Conservation (phyloP, 495 filamentous ascomycete genomes). For the Trichoderma virens region DNA sequence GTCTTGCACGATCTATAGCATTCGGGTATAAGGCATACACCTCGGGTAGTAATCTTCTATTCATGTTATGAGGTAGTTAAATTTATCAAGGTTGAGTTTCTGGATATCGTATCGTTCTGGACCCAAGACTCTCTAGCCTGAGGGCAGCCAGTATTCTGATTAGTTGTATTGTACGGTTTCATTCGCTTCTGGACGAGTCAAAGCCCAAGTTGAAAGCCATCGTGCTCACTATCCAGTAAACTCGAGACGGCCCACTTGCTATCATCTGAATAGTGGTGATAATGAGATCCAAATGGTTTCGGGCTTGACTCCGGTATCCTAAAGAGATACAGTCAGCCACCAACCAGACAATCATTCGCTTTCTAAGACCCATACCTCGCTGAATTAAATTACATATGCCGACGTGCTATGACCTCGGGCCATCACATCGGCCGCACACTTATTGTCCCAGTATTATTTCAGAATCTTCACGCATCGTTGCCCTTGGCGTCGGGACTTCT, state of each 20-base stretch:
- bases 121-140: not conserved
- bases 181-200: not conserved
- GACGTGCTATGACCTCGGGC: not conserved
- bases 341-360: not conserved
- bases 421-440: not conserved
- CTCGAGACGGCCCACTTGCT: not conserved
- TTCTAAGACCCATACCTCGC: not conserved
- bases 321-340: not conserved
- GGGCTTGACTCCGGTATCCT: not conserved
- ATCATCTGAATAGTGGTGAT: not conserved
- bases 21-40: not conserved
- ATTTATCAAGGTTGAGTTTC: no score
- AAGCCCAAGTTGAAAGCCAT: not conserved
- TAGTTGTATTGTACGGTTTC: not conserved
- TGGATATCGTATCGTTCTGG: not conserved
- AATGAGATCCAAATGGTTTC: not conserved
- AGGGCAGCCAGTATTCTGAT: not conserved
- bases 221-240: not conserved
- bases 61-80: not conserved
- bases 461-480: not conserved
- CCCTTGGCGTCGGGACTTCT: constrained; percentile 26
- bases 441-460: not conserved
- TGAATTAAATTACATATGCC: not conserved
- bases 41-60: not conserved
- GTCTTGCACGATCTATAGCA: not conserved